phyloP scores from a whole-genome alignment of 345 rosid species.

The Arabidopsis suecica region DNA sequence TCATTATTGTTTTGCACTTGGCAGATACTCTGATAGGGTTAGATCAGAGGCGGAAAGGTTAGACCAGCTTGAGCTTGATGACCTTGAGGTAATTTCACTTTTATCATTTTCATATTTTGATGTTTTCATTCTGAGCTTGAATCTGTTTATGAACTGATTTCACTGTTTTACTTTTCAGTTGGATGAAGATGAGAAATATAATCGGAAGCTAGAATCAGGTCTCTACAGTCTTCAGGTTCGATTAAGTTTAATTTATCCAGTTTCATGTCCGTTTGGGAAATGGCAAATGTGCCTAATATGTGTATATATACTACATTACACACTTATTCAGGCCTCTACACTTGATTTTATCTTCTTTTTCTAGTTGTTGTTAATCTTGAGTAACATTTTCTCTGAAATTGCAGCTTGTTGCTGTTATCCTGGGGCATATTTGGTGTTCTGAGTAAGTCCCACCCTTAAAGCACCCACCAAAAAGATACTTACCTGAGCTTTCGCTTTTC shows the following conservation, averaged over 20 bases:
- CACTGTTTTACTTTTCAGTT: slow-evolving; percentile 53
- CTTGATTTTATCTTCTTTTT: background rate
- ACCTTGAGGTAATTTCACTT: slow-evolving; percentile 68
- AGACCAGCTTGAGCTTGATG: slow-evolving; percentile 80
- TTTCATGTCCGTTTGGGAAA: slow-evolving; percentile 8
- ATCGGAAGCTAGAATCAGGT: slow-evolving; percentile 85
- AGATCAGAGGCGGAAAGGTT: slow-evolving; percentile 74
- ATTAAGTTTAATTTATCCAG: slow-evolving; percentile 11
- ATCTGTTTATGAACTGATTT: slow-evolving; percentile 24
- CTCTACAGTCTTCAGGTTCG: slow-evolving; percentile 95
- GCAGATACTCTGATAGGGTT: slow-evolving; percentile 86
- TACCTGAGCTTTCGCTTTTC: slow-evolving; percentile 8
- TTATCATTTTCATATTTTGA: background rate
- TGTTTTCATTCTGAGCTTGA: slow-evolving; percentile 2
- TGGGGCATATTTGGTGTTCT: slow-evolving; percentile 96
- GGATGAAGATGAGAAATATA: slow-evolving; percentile 92
- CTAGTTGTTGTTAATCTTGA: background rate
- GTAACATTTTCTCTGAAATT: slow-evolving; percentile 33
- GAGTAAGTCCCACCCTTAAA: slow-evolving; percentile 66
- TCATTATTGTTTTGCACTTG: slow-evolving; percentile 21
- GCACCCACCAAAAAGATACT: background rate
- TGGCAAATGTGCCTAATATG: background rate
- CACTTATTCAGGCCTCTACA: background rate
- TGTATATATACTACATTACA: slow-evolving; percentile 16
- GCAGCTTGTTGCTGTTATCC: slow-evolving; percentile 85